Evolutionary conservation across 73 alveolate genomes (phyloP).

Genomic region (Uronychia binucleata): DNA sequence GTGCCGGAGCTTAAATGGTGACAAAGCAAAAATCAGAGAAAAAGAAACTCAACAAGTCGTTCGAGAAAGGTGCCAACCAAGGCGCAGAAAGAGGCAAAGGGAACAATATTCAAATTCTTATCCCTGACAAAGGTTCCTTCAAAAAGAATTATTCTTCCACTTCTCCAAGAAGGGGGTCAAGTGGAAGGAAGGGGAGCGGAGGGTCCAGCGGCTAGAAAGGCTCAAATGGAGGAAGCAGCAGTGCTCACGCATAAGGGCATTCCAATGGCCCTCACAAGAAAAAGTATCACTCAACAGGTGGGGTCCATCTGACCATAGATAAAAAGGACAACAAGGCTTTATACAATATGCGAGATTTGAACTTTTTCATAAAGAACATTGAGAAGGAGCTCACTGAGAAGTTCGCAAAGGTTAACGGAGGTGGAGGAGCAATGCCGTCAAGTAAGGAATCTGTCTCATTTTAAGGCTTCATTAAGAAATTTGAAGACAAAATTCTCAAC

Average conservation of each 20-base stretch:
- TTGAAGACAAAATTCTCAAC: slow-evolving; percentile 48
- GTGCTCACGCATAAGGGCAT: too few relatives aligned
- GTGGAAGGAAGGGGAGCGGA: background rate
- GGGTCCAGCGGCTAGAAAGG: background rate
- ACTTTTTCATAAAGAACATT: slow-evolving; percentile 44
- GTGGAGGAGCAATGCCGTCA: background rate
- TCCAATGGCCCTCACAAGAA: background rate
- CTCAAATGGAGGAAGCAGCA: too few relatives aligned
- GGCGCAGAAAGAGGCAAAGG: background rate
- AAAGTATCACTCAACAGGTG: background rate
- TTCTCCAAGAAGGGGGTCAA: background rate
- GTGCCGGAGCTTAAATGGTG: background rate
- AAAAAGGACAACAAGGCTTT: slow-evolving; percentile 8
- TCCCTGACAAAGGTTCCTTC: background rate
- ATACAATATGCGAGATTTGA: slow-evolving; percentile 40
- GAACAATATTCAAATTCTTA: background rate
- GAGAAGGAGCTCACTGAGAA: slow-evolving; percentile 46
- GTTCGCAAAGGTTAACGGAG: slow-evolving; percentile 16
- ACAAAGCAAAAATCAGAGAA: background rate
- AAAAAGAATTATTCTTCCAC: background rate
- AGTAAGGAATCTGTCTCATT: background rate
- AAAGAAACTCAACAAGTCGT: slow-evolving; percentile 13
- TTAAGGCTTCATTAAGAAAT: slow-evolving; percentile 34
- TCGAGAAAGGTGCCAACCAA: slow-evolving; percentile 9
- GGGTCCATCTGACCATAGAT: background rate